Evolutionary conservation across 306 rosid genomes (phyloP).

Genomic region (Vachellia pachyceras): DNA sequence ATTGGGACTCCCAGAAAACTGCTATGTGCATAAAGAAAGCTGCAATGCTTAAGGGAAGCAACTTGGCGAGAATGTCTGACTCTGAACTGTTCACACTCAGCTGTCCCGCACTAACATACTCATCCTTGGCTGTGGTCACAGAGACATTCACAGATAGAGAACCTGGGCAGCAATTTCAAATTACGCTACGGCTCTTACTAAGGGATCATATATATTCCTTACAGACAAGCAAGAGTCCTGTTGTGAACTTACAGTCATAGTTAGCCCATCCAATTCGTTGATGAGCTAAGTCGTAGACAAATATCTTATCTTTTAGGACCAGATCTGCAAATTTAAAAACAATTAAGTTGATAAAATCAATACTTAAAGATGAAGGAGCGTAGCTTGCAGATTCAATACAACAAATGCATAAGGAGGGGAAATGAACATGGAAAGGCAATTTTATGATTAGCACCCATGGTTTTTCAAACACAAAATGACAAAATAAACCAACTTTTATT

Average conservation of each 20-base stretch:
- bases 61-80: slow-evolving; percentile 49
- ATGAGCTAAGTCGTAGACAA: slow-evolving; percentile 81
- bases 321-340: slow-evolving; percentile 70
- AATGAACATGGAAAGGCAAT: slow-evolving; percentile 27
- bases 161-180: slow-evolving; percentile 56
- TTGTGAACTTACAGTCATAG: slow-evolving; percentile 78
- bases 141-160: slow-evolving; percentile 87
- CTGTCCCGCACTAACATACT: slow-evolving; percentile 73
- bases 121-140: slow-evolving; percentile 69
- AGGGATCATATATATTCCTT: slow-evolving; percentile 13
- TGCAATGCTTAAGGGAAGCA: slow-evolving; percentile 51
- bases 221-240: slow-evolving; percentile 14
- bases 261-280: slow-evolving; percentile 87
- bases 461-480: not conserved
- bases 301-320: slow-evolving; percentile 89
- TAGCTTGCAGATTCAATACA: not conserved
- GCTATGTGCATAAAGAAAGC: slow-evolving; percentile 57
- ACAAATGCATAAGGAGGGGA: slow-evolving; percentile 10
- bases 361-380: not conserved
- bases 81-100: slow-evolving; percentile 57
- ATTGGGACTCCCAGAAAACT: slow-evolving; percentile 44
- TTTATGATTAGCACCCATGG: not conserved
- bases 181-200: slow-evolving; percentile 30
- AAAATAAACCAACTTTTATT: not conserved
- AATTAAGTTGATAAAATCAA: slow-evolving; percentile 23